Conservation (phyloP, 2,329 filamentous ascomycete species). For the Cadophora sp. region DNA sequence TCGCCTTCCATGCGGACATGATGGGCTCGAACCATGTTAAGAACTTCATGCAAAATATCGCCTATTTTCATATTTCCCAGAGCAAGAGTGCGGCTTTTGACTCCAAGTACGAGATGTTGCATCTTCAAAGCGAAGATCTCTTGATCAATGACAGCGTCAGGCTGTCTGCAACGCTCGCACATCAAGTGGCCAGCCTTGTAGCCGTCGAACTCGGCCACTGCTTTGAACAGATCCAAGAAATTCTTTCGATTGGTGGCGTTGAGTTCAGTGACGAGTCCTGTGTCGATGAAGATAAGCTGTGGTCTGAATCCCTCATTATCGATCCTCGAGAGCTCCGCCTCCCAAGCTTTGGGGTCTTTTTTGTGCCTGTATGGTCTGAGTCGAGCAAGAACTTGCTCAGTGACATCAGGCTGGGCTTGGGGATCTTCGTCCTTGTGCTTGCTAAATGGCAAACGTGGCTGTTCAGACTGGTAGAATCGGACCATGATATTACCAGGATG, state of each 20-base stretch:
- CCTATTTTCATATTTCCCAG: constrained; percentile 95
- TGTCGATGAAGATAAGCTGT: constrained; percentile 97
- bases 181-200: constrained; percentile 95
- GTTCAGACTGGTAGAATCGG: constrained; percentile 87
- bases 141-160: constrained; percentile 84
- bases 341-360: constrained; percentile 74
- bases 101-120: constrained; percentile 91
- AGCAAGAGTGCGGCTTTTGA: constrained; percentile 90
- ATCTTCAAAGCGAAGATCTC: constrained; percentile 95
- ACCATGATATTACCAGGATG: constrained; percentile 99
- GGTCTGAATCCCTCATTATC: constrained; percentile 89
- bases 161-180: constrained; percentile 93
- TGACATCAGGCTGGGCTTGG: constrained; percentile 72
- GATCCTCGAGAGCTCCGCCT: constrained; percentile 74
- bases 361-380: constrained; percentile 73
- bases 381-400: constrained; percentile 82
- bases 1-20: constrained; percentile 96
- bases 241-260: constrained; percentile 86
- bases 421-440: constrained; percentile 45
- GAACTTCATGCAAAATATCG: constrained; percentile 88
- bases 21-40: constrained; percentile 89
- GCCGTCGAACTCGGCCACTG: constrained; percentile 94
- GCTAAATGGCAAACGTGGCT: constrained; percentile 67
- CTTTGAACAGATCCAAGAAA: constrained; percentile 94
- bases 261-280: constrained; percentile 91